phyloP scores from a whole-genome alignment of 1,139 yeast genomes.

The Nakaseomyces nivariensis region DNA sequence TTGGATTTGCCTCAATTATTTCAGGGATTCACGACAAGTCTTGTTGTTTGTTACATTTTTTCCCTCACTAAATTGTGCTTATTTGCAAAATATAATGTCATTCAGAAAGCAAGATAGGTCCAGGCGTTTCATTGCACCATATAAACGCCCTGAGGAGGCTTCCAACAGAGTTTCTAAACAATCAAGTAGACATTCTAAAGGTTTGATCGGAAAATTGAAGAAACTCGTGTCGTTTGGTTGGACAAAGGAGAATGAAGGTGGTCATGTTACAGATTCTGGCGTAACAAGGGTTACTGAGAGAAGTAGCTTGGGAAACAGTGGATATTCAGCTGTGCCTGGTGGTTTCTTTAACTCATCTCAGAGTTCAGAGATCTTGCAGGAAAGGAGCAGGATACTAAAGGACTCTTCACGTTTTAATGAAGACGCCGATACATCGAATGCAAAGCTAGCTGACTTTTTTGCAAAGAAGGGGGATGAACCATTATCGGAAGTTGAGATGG shows the following conservation, averaged over 20 bases:
- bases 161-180: not conserved
- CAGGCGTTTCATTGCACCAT: not conserved
- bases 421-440: conserved; percentile 16
- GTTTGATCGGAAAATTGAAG: conserved; percentile 1
- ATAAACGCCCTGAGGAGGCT: not conserved
- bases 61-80: no score
- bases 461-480: conserved; percentile 66
- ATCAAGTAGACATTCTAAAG: not conserved
- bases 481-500: conserved; percentile 66
- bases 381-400: conserved; percentile 2
- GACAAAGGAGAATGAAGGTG: not conserved
- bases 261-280: not conserved
- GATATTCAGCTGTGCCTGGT: conserved; percentile 1
- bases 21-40: not conserved
- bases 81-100: not conserved
- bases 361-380: not conserved
- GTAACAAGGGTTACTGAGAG: not conserved
- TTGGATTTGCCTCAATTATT: no score
- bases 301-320: not conserved
- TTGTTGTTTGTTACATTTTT: not conserved
- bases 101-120: not conserved
- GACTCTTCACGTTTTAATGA: not conserved
- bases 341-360: conserved; percentile 1
- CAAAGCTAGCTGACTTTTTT: conserved; percentile 60
- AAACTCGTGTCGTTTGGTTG: not conserved